Percentiles rank a stretch among this genome's conserved stretches.
These are phyloP conservation scores for Quercus bicolor DNA, from an alignment of 306 rosid species.

Conservation along the genomic window DNA sequence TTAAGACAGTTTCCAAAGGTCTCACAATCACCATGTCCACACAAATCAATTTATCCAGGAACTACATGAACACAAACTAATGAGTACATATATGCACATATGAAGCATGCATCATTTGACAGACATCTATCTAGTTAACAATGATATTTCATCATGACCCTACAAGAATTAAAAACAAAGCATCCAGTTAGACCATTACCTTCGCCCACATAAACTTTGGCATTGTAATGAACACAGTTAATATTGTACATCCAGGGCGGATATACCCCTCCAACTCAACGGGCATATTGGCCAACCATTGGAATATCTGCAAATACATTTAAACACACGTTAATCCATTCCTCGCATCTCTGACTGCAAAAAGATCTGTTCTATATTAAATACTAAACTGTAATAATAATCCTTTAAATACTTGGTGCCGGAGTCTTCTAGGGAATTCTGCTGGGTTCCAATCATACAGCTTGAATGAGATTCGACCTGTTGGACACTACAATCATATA, in stretches of 20 bases:
- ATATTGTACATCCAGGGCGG: conserved; percentile 92
- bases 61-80: neutral
- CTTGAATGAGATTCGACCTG: conserved; percentile 97
- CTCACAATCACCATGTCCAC: neutral
- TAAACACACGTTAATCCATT: conserved; percentile 39
- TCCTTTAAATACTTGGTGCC: conserved; percentile 90
- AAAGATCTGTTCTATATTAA: conserved; percentile 20
- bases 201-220: conserved; percentile 88
- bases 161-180: neutral
- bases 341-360: conserved; percentile 10
- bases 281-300: conserved; percentile 96
- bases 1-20: too few species aligned
- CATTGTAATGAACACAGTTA: conserved; percentile 87
- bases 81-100: neutral
- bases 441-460: conserved; percentile 99
- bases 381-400: conserved; percentile 79
- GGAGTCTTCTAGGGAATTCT: conserved; percentile 95
- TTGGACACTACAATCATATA: conserved; percentile 76
- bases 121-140: neutral
- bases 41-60: neutral
- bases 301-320: conserved; percentile 69
- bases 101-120: neutral
- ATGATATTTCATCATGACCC: neutral
- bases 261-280: conserved; percentile 97
- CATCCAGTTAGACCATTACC: conserved; percentile 42